Conservation (phyloP, 2,329 filamentous ascomycete genomes). For the Hymenoscyphus albidus region DNA sequence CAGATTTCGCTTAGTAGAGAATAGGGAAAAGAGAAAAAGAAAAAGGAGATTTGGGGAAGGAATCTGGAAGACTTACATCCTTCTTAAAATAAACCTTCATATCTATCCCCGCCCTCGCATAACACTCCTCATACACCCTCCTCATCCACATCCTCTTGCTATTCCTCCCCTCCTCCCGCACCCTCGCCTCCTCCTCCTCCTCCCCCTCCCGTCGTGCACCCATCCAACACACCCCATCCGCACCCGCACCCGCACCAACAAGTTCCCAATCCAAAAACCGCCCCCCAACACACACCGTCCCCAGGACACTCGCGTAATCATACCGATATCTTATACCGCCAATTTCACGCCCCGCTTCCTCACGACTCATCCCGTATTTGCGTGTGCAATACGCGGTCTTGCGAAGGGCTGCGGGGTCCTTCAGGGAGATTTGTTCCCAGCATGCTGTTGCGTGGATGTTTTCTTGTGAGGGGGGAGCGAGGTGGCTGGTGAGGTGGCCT, state of each 20-base stretch:
- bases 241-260: too few species aligned
- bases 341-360: not conserved
- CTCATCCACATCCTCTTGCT: constrained; percentile 1
- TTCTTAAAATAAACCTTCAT: too few species aligned
- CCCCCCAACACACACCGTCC: not conserved
- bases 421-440: constrained; percentile 1
- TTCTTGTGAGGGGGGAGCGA: too few species aligned
- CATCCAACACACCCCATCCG: not conserved
- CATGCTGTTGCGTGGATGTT: not conserved
- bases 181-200: not conserved
- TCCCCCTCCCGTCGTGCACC: not conserved
- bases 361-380: not conserved
- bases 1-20: too few species aligned
- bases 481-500: not conserved
- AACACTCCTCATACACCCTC: constrained; percentile 7
- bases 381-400: constrained; percentile 5
- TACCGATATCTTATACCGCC: not conserved
- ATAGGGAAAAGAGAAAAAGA: too few species aligned
- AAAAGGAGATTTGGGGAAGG: too few species aligned
- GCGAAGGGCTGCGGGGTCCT: not conserved
- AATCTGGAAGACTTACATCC: too few species aligned
- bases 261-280: not conserved
- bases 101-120: not conserved
- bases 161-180: not conserved
- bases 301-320: constrained; percentile 4